Evolutionary conservation across 805 yeast species (phyloP).

Genomic region (Hanseniaspora singularis): DNA sequence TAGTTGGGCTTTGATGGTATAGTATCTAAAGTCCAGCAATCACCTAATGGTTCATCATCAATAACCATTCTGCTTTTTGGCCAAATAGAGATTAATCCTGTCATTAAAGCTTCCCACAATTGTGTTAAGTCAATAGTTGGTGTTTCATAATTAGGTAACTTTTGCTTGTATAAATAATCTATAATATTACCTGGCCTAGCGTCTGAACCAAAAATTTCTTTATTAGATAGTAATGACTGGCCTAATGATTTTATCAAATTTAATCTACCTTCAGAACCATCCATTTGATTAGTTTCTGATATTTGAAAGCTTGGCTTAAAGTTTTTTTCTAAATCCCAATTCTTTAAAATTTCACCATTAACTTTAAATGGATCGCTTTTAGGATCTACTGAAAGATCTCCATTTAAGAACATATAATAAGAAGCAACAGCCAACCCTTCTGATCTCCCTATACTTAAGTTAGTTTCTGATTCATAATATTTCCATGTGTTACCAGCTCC

Average conservation of each 20-base stretch:
- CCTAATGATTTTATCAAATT: conserved; percentile 39
- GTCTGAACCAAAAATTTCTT: conserved; percentile 35
- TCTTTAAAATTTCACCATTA: conserved; percentile 32
- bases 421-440: conserved; percentile 59
- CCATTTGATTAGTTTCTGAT: conserved; percentile 36
- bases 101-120: conserved; percentile 46
- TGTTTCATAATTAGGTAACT: conserved; percentile 11
- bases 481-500: conserved; percentile 56
- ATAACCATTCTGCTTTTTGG: conserved; percentile 45
- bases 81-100: conserved; percentile 49
- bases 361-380: conserved; percentile 32
- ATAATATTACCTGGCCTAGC: conserved; percentile 44
- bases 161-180: conserved; percentile 33
- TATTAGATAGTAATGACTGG: conserved; percentile 31
- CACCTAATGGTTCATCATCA: conserved; percentile 45
- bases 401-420: conserved; percentile 41
- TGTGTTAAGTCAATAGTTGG: conserved; percentile 34
- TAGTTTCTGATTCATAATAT: conserved; percentile 30
- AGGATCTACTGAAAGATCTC: conserved; percentile 34
- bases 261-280: conserved; percentile 45
- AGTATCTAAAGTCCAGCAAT: conserved; percentile 44
- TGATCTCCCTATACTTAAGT: conserved; percentile 31
- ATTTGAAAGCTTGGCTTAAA: conserved; percentile 39
- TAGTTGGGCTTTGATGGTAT: conserved; percentile 24
- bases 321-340: conserved; percentile 27